A percentile compares a stretch with the other conserved stretches of the same genome.
phyloP scores from a whole-genome alignment of 805 yeast species.

The Starmerella davenportii region DNA sequence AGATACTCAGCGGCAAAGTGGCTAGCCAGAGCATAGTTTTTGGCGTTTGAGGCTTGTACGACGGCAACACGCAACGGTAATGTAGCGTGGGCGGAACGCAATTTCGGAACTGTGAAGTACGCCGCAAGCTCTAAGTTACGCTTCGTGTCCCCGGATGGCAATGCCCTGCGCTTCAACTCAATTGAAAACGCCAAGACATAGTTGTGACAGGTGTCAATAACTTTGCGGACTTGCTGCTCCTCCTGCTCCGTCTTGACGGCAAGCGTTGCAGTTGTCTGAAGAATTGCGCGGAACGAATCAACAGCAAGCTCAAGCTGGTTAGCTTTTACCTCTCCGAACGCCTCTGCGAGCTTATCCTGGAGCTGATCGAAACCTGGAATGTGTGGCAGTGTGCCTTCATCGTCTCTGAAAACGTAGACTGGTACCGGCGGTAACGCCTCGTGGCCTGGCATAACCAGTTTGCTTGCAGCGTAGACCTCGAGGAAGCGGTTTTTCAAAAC shows the following conservation, averaged over 20 bases:
- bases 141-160: constrained; percentile 46
- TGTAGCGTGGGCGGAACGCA: constrained; percentile 66
- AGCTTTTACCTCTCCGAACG: constrained; percentile 65
- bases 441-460: constrained; percentile 55
- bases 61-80: constrained; percentile 90
- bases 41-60: constrained; percentile 76
- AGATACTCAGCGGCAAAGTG: constrained; percentile 76
- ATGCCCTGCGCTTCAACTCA: constrained; percentile 70
- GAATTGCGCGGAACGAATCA: constrained; percentile 54
- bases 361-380: constrained; percentile 59
- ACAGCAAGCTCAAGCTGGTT: constrained; percentile 75
- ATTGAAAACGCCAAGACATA: constrained; percentile 84
- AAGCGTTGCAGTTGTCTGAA: constrained; percentile 54
- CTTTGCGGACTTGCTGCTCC: constrained; percentile 54
- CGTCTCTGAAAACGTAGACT: constrained; percentile 51
- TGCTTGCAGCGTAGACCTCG: constrained; percentile 67
- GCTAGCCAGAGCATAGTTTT: constrained; percentile 76
- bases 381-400: constrained; percentile 35
- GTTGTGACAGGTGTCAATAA: constrained; percentile 61
- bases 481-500: constrained; percentile 71
- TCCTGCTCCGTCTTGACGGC: constrained; percentile 60
- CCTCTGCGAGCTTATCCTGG: constrained; percentile 44
- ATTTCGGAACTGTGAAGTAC: constrained; percentile 71
- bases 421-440: constrained; percentile 56
- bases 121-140: constrained; percentile 91